Conservation (phyloP, 768 basidiomycete species). For the Boletus sensibilis region DNA sequence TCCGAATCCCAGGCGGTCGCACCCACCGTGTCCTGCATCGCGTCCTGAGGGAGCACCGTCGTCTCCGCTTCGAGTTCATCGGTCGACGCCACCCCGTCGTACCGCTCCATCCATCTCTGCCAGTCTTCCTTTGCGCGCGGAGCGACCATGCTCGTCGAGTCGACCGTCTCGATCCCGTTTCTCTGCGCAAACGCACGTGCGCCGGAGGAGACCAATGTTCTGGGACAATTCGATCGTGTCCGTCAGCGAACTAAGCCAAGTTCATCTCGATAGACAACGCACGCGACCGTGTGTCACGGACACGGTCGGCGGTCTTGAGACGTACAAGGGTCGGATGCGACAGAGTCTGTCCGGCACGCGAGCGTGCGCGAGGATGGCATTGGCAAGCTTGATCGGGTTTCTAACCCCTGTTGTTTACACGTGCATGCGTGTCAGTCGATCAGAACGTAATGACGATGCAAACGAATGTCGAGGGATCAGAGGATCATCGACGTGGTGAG, state of each 20-base stretch:
- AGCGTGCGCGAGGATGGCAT: slow-evolving; percentile 53
- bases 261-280: not conserved
- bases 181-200: slow-evolving; percentile 54
- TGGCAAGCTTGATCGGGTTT: slow-evolving; percentile 68
- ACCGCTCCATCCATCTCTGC: slow-evolving; percentile 56
- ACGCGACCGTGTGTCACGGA: not conserved
- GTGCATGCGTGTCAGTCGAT: not conserved
- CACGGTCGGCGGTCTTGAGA: not conserved
- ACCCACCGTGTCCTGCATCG: slow-evolving; percentile 77
- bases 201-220: slow-evolving; percentile 61
- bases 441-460: not conserved
- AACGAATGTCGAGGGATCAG: not conserved
- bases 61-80: not conserved
- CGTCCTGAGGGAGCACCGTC: slow-evolving; percentile 23
- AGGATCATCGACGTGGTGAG: not conserved
- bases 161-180: slow-evolving; percentile 35
- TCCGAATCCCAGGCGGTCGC: slow-evolving; percentile 56
- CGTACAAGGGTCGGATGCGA: slow-evolving; percentile 69
- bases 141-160: slow-evolving; percentile 48
- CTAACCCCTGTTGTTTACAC: slow-evolving; percentile 49
- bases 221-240: slow-evolving; percentile 22
- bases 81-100: slow-evolving; percentile 26
- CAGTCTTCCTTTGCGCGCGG: slow-evolving; percentile 52
- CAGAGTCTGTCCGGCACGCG: slow-evolving; percentile 50
- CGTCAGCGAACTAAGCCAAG: not conserved